A percentile compares a stretch with the other conserved stretches of the same genome.
phyloP scores from a whole-genome alignment of 768 basidiomycete species.

The Mycena capillaripes region DNA sequence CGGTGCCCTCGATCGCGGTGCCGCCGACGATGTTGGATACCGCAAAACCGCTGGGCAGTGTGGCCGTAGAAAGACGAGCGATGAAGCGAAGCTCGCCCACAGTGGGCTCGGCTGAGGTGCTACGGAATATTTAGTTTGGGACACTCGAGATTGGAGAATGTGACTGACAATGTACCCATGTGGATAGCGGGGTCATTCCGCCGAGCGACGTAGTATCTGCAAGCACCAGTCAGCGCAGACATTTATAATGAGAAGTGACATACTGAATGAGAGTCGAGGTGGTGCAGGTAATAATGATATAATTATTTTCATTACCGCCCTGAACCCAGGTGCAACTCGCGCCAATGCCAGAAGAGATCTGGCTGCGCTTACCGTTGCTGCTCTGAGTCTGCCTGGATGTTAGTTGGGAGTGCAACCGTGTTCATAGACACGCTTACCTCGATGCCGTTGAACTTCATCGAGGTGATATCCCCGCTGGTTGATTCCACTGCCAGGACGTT shows the following conservation, averaged over 20 bases:
- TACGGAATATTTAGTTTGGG: conserved; percentile 28
- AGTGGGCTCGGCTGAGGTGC: conserved; percentile 50
- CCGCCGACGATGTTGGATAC: conserved; percentile 48
- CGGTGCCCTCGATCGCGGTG: conserved; percentile 53
- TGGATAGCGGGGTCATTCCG: conserved; percentile 54
- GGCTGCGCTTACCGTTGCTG: conserved; percentile 34
- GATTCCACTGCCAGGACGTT: conserved; percentile 41
- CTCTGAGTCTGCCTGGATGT: background rate
- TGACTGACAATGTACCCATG: conserved; percentile 53
- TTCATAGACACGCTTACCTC: conserved; percentile 34
- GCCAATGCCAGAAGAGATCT: conserved; percentile 46
- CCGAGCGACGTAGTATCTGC: conserved; percentile 50
- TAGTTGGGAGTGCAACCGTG: background rate
- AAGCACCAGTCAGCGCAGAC: too few relatives aligned
- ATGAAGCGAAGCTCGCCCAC: conserved; percentile 56
- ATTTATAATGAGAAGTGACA: conserved; percentile 37
- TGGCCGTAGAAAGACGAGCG: conserved; percentile 45
- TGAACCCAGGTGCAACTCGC: conserved; percentile 46
- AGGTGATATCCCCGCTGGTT: conserved; percentile 51
- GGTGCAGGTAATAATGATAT: conserved; percentile 53
- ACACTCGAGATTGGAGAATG: too few relatives aligned
- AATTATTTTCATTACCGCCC: conserved; percentile 50
- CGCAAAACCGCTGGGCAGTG: conserved; percentile 47
- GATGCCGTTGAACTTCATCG: conserved; percentile 52
- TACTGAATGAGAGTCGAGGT: conserved; percentile 51